Evolutionary conservation across 805 yeast genomes (phyloP).

Genomic region (Teunomyces cretensis): DNA sequence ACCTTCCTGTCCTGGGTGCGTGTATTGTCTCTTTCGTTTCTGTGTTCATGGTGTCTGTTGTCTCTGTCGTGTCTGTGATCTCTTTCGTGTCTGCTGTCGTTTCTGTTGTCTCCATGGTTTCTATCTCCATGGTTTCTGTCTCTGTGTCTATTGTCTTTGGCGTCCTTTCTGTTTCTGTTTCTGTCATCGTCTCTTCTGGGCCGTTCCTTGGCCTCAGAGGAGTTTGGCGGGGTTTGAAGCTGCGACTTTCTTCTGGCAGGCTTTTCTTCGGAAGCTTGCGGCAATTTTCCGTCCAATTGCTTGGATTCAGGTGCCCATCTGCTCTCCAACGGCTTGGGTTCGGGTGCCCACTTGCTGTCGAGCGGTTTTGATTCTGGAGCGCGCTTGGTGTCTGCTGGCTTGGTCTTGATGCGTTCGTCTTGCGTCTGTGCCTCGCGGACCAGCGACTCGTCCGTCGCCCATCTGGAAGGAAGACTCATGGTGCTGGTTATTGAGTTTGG

Average conservation of each 20-base stretch:
- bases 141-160: neutral
- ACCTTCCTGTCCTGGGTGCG: too few relatives aligned
- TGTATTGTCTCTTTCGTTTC: too few relatives aligned
- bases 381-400: slow-evolving; percentile 29
- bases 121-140: too few relatives aligned
- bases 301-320: slow-evolving; percentile 29
- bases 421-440: slow-evolving; percentile 25
- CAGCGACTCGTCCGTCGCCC: slow-evolving; percentile 35
- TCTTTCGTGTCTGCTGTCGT: neutral
- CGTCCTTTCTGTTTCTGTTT: neutral
- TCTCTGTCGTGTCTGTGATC: slow-evolving; percentile 1
- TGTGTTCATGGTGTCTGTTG: neutral
- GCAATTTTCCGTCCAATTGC: slow-evolving; percentile 31
- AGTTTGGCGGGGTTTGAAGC: slow-evolving; percentile 1
- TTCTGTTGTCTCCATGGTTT: neutral
- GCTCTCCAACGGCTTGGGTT: slow-evolving; percentile 12
- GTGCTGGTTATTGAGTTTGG: neutral
- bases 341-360: slow-evolving; percentile 34
- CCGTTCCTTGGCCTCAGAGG: slow-evolving; percentile 1
- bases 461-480: slow-evolving; percentile 27
- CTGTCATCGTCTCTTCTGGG: neutral
- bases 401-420: slow-evolving; percentile 12
- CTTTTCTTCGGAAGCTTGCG: slow-evolving; percentile 15
- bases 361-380: slow-evolving; percentile 13
- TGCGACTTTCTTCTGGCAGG: neutral